Evolutionary conservation across 2,329 filamentous ascomycete species (phyloP), one percentile per base, ranked within the genome.

Genomic region (Scedosporium dehoogii): DNA sequence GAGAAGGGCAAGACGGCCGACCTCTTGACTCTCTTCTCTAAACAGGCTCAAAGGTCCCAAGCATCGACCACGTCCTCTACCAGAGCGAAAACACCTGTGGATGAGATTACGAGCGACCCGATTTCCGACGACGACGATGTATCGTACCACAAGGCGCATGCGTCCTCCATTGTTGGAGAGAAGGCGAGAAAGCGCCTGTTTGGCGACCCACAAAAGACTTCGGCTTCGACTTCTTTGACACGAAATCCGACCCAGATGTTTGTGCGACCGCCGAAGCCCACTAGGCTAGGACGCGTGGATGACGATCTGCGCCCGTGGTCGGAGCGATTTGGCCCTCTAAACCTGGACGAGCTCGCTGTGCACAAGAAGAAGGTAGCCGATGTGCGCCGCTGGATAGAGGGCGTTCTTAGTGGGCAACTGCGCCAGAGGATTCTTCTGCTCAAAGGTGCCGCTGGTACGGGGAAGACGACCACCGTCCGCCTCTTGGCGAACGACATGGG

Each of bases 361-460:
- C 92, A 99, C 73, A 97, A 96, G 78, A 94, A 85, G 69, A 99
- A 99, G 73, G 90, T 97, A 5, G 76, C 85, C 2, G 92, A 97
- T 74, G 92, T 97, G 56, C 84, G 86, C 63, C 81, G 77, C 63
- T 97, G 94, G 92, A 77, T 99, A 41, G 85, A 89, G 53, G 84
- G 87, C 70, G 90, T 91, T 18, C 82, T 91, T 65, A 73, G 75
- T 27, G 89, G 90, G 16, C 78, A 79, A 44, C 75, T 83, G 73
- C 79, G 83, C 64, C 86, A 96, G 78, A 84, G 89, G 64, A 71
- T 97, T 63, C 81, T 97, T 63, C 80, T 99, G 29, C 79, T 99
- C 53, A 96, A 96, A 73, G 94, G 94, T 10, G 86, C 92, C 41
- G 92, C 94, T 51, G 94, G 94, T 21, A 90, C 90, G 41, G 94